phyloP scores from a whole-genome alignment of 805 yeast genomes.

The Candida jianshihensis region DNA sequence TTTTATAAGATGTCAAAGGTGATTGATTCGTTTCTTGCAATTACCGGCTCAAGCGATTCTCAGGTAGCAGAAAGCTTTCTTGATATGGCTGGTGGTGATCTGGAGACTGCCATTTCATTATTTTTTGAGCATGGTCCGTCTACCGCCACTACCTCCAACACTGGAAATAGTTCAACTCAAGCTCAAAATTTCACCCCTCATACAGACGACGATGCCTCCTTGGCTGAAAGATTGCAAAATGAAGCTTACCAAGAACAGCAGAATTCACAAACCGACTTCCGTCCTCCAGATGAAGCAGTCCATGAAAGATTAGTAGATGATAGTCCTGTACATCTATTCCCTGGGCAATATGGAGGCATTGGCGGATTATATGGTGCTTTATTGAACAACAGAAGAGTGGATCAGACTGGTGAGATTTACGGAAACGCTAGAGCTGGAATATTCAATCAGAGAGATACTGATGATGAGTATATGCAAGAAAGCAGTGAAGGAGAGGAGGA shows the following conservation, averaged over 20 bases:
- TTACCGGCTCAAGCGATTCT: slow-evolving; percentile 69
- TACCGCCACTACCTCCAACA: slow-evolving; percentile 5
- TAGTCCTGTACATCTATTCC: slow-evolving; percentile 20
- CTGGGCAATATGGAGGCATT: slow-evolving; percentile 30
- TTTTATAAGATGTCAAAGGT: slow-evolving; percentile 30
- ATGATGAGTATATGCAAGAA: slow-evolving; percentile 1
- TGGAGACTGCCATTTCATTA: slow-evolving; percentile 80
- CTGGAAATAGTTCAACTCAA: not conserved
- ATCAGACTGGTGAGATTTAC: slow-evolving; percentile 17
- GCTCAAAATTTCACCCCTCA: not conserved
- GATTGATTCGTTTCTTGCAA: slow-evolving; percentile 71
- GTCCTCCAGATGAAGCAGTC: slow-evolving; percentile 72
- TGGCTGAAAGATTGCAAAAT: slow-evolving; percentile 57
- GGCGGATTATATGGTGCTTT: slow-evolving; percentile 24
- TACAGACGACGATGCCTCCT: slow-evolving; percentile 36
- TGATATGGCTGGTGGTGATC: slow-evolving; percentile 67
- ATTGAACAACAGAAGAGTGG: slow-evolving; percentile 10
- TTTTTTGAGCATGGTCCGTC: slow-evolving; percentile 63
- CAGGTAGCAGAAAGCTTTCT: slow-evolving; percentile 68
- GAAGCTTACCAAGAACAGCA: slow-evolving; percentile 40
- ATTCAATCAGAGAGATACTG: slow-evolving; percentile 28
- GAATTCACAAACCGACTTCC: slow-evolving; percentile 33
- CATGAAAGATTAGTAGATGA: slow-evolving; percentile 69
- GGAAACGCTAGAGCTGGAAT: slow-evolving; percentile 28
- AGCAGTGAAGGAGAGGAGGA: slow-evolving; percentile 31